Evolutionary conservation across 2,329 filamentous ascomycete genomes (phyloP).

Genomic region (Aspergillus cejpii): DNA sequence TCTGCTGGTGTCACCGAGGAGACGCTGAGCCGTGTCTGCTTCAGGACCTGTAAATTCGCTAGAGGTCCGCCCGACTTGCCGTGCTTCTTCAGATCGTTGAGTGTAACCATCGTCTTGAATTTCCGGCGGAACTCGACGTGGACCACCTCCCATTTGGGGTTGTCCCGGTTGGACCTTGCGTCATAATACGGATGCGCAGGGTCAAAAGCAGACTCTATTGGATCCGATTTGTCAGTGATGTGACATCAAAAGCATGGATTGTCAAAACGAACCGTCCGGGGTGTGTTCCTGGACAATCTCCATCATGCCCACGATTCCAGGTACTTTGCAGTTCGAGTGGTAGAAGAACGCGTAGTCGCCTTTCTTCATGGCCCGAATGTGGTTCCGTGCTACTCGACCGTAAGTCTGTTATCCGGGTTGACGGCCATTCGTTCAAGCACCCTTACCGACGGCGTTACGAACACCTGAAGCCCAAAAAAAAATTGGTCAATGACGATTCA

Average conservation of each 20-base stretch:
- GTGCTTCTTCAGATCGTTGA: slow-evolving; percentile 64
- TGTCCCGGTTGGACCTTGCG: slow-evolving; percentile 59
- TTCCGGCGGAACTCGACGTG: slow-evolving; percentile 83
- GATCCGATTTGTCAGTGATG: slow-evolving; percentile 9
- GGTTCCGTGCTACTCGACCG: slow-evolving; percentile 61
- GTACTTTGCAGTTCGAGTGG: slow-evolving; percentile 85
- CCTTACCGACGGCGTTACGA: slow-evolving; percentile 38
- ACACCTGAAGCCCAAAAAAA: slow-evolving; percentile 34
- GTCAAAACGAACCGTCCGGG: slow-evolving; percentile 58
- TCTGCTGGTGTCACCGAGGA: slow-evolving; percentile 42
- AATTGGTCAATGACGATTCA: not conserved
- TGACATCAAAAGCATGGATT: slow-evolving; percentile 8
- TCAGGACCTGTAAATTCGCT: slow-evolving; percentile 74
- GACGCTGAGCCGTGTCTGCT: slow-evolving; percentile 75
- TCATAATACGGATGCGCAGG: slow-evolving; percentile 75
- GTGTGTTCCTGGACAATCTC: slow-evolving; percentile 80
- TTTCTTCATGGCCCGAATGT: slow-evolving; percentile 82
- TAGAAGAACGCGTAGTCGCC: slow-evolving; percentile 96
- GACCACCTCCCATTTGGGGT: slow-evolving; percentile 80
- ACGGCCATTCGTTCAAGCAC: not conserved
- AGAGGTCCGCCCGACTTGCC: slow-evolving; percentile 53
- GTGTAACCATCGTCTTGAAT: slow-evolving; percentile 62
- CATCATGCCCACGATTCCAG: slow-evolving; percentile 81
- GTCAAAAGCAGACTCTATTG: slow-evolving; percentile 62
- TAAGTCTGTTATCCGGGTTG: slow-evolving; percentile 13